These are phyloP conservation scores for Crotalaria pallida DNA, from an alignment of 306 rosid genomes.

Conservation along the genomic window DNA sequence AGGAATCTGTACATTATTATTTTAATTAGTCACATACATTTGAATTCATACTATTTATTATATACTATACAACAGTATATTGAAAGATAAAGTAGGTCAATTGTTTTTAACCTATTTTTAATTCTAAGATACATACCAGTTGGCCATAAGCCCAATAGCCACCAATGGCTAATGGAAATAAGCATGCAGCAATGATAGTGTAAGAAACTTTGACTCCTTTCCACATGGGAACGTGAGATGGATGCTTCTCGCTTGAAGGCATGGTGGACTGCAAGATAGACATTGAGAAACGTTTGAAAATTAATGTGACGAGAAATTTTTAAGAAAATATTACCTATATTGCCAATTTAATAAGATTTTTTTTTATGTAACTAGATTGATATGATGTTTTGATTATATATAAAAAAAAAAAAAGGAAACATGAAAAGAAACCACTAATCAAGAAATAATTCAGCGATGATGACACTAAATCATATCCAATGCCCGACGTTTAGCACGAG, in stretches of 20 bases:
- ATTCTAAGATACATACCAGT: constrained; percentile 17
- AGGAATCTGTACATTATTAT: constrained; percentile 34
- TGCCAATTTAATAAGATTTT: background rate
- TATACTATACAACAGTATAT: too few relatives aligned
- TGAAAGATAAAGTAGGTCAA: too few relatives aligned
- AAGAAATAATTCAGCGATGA: background rate
- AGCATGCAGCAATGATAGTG: constrained; percentile 39
- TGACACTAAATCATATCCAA: background rate
- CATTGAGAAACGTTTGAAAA: background rate
- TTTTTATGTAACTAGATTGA: background rate
- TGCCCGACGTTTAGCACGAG: background rate
- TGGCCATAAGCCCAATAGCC: constrained; percentile 62
- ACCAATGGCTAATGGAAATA: constrained; percentile 45
- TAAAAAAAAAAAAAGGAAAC: background rate
- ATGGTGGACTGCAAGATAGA: constrained; percentile 36
- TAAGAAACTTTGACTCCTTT: constrained; percentile 45
- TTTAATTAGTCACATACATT: background rate
- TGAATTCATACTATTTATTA: too few relatives aligned
- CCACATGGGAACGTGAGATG: constrained; percentile 58
- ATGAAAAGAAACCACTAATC: background rate
- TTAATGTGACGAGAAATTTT: background rate
- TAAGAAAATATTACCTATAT: background rate
- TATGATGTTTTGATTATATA: background rate
- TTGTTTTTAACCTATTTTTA: background rate
- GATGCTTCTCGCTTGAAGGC: constrained; percentile 59